Evolutionary conservation across 139 green algal genomes (phyloP).

Genomic region (Volvox africanus): DNA sequence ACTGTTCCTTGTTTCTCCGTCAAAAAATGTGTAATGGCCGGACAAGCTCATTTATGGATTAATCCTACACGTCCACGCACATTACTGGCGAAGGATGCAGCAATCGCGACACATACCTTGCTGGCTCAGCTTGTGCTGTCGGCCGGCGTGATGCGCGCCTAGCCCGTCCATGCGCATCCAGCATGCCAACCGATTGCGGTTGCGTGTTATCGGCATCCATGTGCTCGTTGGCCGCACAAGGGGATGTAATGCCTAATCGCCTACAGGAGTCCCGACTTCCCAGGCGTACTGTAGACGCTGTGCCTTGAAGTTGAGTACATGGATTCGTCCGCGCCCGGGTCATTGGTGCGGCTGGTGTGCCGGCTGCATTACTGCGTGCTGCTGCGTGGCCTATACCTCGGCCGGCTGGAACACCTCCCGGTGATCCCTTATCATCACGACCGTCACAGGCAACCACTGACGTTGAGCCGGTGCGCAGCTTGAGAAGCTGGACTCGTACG

Average conservation of each 20-base stretch:
- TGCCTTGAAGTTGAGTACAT: background rate
- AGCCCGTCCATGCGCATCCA: background rate
- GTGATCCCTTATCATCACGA: background rate
- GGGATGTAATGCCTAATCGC: background rate
- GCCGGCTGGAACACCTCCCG: background rate
- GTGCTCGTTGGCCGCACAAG: background rate
- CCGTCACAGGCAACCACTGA: background rate
- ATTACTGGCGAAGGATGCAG: too few relatives aligned
- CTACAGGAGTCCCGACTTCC: background rate
- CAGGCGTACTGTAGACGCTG: background rate
- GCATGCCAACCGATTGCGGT: background rate
- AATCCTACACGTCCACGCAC: too few relatives aligned
- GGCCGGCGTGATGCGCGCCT: background rate
- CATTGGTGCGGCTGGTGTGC: background rate
- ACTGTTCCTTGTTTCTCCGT: too few relatives aligned
- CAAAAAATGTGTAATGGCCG: too few relatives aligned
- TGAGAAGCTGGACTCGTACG: slow-evolving; percentile 3
- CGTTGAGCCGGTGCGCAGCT: background rate
- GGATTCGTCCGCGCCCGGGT: background rate
- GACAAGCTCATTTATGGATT: too few relatives aligned
- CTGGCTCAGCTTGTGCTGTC: slow-evolving; percentile 10
- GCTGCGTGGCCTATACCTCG: background rate
- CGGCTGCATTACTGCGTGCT: background rate
- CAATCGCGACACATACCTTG: background rate
- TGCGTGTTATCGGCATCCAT: background rate